Evolutionary conservation across 371 early-diverging fungal species (phyloP), one percentile per base, ranked within the genome.

Genomic region (Amoeboradix gromovi): DNA sequence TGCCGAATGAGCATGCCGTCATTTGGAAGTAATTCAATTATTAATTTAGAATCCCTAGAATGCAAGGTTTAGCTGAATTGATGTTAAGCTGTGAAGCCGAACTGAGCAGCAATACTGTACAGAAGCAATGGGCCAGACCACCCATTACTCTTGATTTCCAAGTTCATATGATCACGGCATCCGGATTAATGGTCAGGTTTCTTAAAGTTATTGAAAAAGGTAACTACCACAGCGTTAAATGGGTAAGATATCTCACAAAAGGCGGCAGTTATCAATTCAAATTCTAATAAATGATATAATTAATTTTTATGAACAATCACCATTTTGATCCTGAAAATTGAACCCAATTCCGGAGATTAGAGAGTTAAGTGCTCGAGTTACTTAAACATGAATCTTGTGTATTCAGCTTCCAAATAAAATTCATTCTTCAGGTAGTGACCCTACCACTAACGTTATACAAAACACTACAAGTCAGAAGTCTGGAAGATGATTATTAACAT

Each of bases 161-260:
- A 72, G 87, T 85, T 67, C 17, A 66, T 29, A 88, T 88, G 88
- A 89, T 87, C 73, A 88, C 89, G n/a, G 86, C 87, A 12, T 89
- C 89, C 1, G 90, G 90, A 30, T 74, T 90, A 70, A 78, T 88
- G 73, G 91, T 91, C 28, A 80, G 89, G 72, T 91, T 87, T 79
- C 73, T 91, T 68, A 90, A 91, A 76, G 88, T 90, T 30, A 89
- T 90, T 78, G 91, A 91, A 72, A 88, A 88, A 80, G 85, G 85
- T 71, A 85, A 86, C 71, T 91, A 91, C 72, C 84, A 87, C 69
- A 85, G 85, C 72, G 89, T 89, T 48, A 89, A 89, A 75, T 90
- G 91, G 91, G 90, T 91, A n/a, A 77, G 91, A 71, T 91, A 91
- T 75, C 84, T 89, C 84, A 88, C 91, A 69, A 88, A 87, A 70